phyloP scores from a whole-genome alignment of 352 stramenopile species.

The Nothophytophthora sp. region DNA sequence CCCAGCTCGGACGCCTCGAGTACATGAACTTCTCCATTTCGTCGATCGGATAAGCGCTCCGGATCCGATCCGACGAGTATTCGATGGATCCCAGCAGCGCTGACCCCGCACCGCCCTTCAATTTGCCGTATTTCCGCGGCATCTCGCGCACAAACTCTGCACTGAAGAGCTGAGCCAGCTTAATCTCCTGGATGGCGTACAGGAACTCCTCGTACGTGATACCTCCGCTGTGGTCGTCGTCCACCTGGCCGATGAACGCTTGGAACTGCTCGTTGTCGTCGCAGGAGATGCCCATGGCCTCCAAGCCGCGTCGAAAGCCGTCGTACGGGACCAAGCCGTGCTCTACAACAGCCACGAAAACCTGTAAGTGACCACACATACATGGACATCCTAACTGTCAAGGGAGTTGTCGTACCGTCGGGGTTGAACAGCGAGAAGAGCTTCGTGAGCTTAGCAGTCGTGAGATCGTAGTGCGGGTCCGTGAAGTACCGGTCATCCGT shows the following conservation, averaged over 20 bases:
- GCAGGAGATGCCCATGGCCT: slow-evolving; percentile 77
- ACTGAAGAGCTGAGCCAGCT: slow-evolving; percentile 85
- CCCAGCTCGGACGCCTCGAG: slow-evolving; percentile 73
- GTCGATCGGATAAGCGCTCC: slow-evolving; percentile 69
- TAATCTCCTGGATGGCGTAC: slow-evolving; percentile 88
- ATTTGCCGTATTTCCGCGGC: slow-evolving; percentile 17
- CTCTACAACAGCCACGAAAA: slow-evolving; percentile 15
- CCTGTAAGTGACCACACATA: not conserved
- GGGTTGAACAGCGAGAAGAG: slow-evolving; percentile 70
- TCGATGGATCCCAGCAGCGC: slow-evolving; percentile 65
- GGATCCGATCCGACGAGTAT: slow-evolving; percentile 76
- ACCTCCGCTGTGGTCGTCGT: slow-evolving; percentile 79
- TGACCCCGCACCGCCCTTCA: slow-evolving; percentile 15
- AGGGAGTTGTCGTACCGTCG: slow-evolving; percentile 33
- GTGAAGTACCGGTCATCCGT: slow-evolving; percentile 67
- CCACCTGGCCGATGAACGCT: slow-evolving; percentile 73
- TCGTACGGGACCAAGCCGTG: slow-evolving; percentile 76
- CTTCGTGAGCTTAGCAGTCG: slow-evolving; percentile 63
- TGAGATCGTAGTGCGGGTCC: slow-evolving; percentile 88
- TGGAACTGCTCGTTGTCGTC: slow-evolving; percentile 65
- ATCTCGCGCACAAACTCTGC: slow-evolving; percentile 48
- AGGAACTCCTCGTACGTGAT: slow-evolving; percentile 89
- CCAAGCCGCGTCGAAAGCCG: slow-evolving; percentile 65
- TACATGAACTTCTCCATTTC: slow-evolving; percentile 86
- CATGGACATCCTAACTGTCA: not conserved